Evolutionary conservation across 2,329 filamentous ascomycete species (phyloP).

Genomic region (Colletotrichum coccodes): DNA sequence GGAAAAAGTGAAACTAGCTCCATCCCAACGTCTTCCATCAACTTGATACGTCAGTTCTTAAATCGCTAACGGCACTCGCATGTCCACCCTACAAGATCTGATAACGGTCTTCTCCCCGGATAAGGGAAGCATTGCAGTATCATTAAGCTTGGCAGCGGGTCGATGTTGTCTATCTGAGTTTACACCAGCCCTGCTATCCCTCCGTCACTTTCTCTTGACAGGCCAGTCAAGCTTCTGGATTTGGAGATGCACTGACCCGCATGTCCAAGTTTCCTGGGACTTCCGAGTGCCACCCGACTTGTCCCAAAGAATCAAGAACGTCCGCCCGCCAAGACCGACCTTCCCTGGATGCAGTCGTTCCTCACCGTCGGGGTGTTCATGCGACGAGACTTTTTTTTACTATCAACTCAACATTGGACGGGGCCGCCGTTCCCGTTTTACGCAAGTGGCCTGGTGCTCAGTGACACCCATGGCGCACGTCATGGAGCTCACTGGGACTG

Average conservation of each 20-base stretch:
- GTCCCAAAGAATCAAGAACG: slow-evolving; percentile 10
- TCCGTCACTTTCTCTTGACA: slow-evolving; percentile 8
- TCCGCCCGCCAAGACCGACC: slow-evolving; percentile 13
- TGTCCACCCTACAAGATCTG: slow-evolving; percentile 21
- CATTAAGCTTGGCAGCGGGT: slow-evolving; percentile 28
- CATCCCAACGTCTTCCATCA: slow-evolving; percentile 9
- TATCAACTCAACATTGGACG: slow-evolving; percentile 1
- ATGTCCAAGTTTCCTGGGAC: slow-evolving; percentile 7
- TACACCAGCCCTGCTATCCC: not conserved
- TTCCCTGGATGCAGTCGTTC: slow-evolving; percentile 6
- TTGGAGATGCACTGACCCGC: slow-evolving; percentile 5
- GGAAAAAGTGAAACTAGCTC: slow-evolving; percentile 8
- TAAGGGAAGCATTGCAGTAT: slow-evolving; percentile 3
- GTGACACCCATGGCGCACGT: slow-evolving; percentile 27
- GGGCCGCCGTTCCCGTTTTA: not conserved
- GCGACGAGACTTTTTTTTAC: not conserved
- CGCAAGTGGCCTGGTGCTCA: not conserved
- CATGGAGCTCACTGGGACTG: slow-evolving; percentile 11
- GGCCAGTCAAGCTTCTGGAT: slow-evolving; percentile 12
- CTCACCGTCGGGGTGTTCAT: slow-evolving; percentile 1
- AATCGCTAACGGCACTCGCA: slow-evolving; percentile 8
- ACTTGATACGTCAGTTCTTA: slow-evolving; percentile 22
- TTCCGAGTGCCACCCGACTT: slow-evolving; percentile 16
- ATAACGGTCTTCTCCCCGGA: slow-evolving; percentile 25
- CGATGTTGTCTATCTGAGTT: slow-evolving; percentile 25